A percentile compares a stretch with the other conserved stretches of the same genome.
These are phyloP conservation scores for Botryobasidium botryosum DNA, from an alignment of 768 basidiomycete genomes.

Conservation along the genomic window DNA sequence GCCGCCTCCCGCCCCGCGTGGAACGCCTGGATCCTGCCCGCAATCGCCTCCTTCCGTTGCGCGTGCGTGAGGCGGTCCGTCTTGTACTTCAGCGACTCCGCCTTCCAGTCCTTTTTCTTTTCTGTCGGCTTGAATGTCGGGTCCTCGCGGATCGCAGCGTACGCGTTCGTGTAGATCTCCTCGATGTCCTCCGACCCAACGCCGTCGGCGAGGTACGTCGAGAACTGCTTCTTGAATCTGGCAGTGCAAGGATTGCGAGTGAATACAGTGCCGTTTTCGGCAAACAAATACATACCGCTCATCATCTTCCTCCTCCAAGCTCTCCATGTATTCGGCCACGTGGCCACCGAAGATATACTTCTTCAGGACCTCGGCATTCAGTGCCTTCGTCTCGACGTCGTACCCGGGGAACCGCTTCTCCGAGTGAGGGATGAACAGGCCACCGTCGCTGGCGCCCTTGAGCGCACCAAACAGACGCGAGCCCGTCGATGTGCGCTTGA, in stretches of 20 bases:
- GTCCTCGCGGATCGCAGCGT: conserved; percentile 91
- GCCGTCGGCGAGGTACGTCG: conserved; percentile 88
- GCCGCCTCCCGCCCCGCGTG: conserved; percentile 39
- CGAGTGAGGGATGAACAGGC: conserved; percentile 94
- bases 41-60: conserved; percentile 65
- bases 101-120: conserved; percentile 83
- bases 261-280: conserved; percentile 21
- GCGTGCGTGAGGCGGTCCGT: conserved; percentile 49
- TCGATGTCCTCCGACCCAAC: conserved; percentile 94
- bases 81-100: conserved; percentile 61
- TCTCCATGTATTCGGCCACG: conserved; percentile 99
- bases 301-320: conserved; percentile 97
- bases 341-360: conserved; percentile 98
- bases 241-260: not conserved
- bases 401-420: conserved; percentile 97
- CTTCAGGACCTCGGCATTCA: conserved; percentile 87
- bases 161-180: conserved; percentile 84
- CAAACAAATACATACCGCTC: conserved; percentile 45
- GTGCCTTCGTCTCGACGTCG: conserved; percentile 80
- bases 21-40: conserved; percentile 83
- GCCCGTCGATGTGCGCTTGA: conserved; percentile 95
- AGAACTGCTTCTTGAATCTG: conserved; percentile 95
- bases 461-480: conserved; percentile 95
- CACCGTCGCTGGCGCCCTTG: conserved; percentile 97
- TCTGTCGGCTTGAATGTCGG: conserved; percentile 80